A percentile compares a stretch with the other conserved stretches of the same genome.
Evolutionary conservation across 306 rosid species (phyloP).

Genomic region (Cicer arietinum): DNA sequence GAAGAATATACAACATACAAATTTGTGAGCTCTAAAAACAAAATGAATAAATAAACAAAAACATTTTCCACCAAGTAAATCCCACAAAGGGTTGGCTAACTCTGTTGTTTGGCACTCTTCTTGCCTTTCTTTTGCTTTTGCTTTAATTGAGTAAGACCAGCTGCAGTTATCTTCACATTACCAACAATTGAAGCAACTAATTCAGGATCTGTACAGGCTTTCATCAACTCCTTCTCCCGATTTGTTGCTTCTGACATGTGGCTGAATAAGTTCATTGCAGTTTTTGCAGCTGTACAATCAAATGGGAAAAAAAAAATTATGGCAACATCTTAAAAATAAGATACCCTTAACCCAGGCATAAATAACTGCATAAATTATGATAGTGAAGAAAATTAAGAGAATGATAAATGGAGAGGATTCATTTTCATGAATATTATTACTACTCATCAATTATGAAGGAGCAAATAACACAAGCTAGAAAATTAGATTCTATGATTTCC

Average conservation of each 20-base stretch:
- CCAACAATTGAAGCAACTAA: slow-evolving; percentile 83
- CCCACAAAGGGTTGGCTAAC: slow-evolving; percentile 37
- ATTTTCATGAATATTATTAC: background rate
- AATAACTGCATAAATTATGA: slow-evolving; percentile 3
- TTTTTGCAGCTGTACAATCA: slow-evolving; percentile 73
- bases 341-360: background rate
- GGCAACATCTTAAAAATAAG: slow-evolving; percentile 27
- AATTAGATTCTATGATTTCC: background rate
- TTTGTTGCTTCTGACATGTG: slow-evolving; percentile 84
- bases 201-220: slow-evolving; percentile 97
- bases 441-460: background rate
- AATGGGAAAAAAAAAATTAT: background rate
- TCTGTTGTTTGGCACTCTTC: slow-evolving; percentile 60
- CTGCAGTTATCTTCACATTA: slow-evolving; percentile 82
- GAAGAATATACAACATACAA: slow-evolving; percentile 42
- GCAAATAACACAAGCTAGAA: background rate
- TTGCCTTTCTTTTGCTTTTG: slow-evolving; percentile 95
- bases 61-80: slow-evolving; percentile 1
- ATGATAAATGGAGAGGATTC: background rate
- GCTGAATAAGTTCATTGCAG: slow-evolving; percentile 91
- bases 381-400: background rate
- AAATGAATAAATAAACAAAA: background rate
- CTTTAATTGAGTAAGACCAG: slow-evolving; percentile 89
- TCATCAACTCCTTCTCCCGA: slow-evolving; percentile 94
- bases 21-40: slow-evolving; percentile 28